Evolutionary conservation across 768 basidiomycete genomes (phyloP).

Genomic region (Galerina sulciceps): DNA sequence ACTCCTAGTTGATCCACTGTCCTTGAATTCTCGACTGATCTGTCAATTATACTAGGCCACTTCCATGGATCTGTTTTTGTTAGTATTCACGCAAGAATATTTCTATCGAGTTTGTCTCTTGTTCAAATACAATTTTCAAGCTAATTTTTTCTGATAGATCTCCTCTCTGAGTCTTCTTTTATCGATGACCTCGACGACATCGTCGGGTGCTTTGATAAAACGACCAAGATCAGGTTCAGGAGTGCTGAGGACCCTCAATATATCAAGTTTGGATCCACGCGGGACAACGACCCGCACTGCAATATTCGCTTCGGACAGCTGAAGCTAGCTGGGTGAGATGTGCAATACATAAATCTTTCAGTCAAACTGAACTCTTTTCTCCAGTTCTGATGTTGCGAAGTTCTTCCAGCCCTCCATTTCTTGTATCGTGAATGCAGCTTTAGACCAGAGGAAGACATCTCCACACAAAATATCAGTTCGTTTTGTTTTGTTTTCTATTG

Average conservation of each 20-base stretch:
- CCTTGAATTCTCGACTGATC: background rate
- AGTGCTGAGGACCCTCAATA: constrained; percentile 43
- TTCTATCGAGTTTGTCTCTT: constrained; percentile 35
- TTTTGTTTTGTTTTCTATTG: background rate
- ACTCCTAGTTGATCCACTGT: background rate
- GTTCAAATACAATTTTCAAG: background rate
- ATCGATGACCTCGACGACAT: constrained; percentile 45
- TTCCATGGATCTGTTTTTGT: constrained; percentile 51
- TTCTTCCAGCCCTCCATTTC: constrained; percentile 32
- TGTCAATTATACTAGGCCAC: constrained; percentile 35
- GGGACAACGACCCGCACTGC: constrained; percentile 40
- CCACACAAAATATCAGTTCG: constrained; percentile 14
- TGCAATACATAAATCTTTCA: background rate
- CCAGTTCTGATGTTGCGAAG: constrained; percentile 23
- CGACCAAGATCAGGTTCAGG: constrained; percentile 49
- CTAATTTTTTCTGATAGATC: constrained; percentile 21
- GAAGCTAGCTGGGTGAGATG: constrained; percentile 40
- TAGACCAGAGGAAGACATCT: constrained; percentile 16
- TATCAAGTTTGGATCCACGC: constrained; percentile 49
- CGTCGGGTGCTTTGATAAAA: constrained; percentile 47
- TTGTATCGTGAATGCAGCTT: constrained; percentile 25
- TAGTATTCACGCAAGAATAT: constrained; percentile 36
- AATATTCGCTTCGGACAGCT: constrained; percentile 51
- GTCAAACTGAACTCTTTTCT: background rate
- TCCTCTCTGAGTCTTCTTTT: constrained; percentile 41